A percentile compares a stretch with the other conserved stretches of the same genome.
Evolutionary conservation across 768 basidiomycete species (phyloP).

Genomic region (Lactarius deliciosus): DNA sequence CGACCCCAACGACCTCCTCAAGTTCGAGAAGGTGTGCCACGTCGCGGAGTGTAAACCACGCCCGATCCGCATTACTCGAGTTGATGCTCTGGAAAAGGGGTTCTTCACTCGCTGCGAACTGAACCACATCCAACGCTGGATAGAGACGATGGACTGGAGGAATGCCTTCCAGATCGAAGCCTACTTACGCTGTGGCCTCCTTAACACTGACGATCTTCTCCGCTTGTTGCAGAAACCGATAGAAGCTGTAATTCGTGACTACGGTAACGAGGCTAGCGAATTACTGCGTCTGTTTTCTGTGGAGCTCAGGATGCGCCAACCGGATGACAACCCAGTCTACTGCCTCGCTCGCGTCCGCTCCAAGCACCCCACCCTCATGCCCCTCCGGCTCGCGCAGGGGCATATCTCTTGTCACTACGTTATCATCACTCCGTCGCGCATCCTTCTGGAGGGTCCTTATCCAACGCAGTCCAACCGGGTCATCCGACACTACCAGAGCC

Average conservation of each 20-base stretch:
- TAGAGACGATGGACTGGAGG: conserved; percentile 55
- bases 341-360: conserved; percentile 48
- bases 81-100: conserved; percentile 49
- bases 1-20: conserved; percentile 47
- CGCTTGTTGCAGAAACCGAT: conserved; percentile 46
- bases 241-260: conserved; percentile 39
- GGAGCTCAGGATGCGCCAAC: conserved; percentile 44
- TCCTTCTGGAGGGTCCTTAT: conserved; percentile 76
- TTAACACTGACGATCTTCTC: conserved; percentile 59
- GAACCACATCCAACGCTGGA: conserved; percentile 43
- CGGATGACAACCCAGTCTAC: conserved; percentile 42
- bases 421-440: conserved; percentile 72
- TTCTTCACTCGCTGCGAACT: conserved; percentile 56
- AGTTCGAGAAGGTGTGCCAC: conserved; percentile 55
- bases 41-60: conserved; percentile 43
- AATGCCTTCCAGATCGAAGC: conserved; percentile 79
- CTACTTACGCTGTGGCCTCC: conserved; percentile 57
- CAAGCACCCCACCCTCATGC: conserved; percentile 29
- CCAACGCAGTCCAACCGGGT: conserved; percentile 76
- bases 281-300: conserved; percentile 58
- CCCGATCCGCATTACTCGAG: conserved; percentile 34
- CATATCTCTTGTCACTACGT: conserved; percentile 73
- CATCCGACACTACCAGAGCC: conserved; percentile 55
- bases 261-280: conserved; percentile 40
- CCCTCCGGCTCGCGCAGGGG: conserved; percentile 36